These are phyloP conservation scores for Diaporthe batatas DNA, from an alignment of 2,329 filamentous ascomycete species.

Conservation along the genomic window DNA sequence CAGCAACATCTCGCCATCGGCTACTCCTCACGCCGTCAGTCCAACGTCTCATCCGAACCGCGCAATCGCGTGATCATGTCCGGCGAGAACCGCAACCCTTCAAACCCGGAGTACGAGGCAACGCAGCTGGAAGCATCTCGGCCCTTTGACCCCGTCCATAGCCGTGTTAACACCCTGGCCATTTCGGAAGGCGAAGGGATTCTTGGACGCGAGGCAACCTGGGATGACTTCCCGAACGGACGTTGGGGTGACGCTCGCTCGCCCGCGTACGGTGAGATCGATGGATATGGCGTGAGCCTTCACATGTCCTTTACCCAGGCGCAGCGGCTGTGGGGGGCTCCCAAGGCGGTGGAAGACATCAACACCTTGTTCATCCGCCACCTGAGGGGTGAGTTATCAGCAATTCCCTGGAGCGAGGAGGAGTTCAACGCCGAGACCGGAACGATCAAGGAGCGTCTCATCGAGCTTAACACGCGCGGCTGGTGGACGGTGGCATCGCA, in stretches of 20 bases:
- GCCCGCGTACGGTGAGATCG: constrained; percentile 94
- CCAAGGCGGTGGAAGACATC: constrained; percentile 78
- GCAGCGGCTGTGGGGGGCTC: constrained; percentile 86
- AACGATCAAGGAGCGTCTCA: constrained; percentile 81
- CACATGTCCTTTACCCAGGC: constrained; percentile 91
- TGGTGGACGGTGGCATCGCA: constrained; percentile 99
- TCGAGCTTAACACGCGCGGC: constrained; percentile 81
- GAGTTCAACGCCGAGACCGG: constrained; percentile 86
- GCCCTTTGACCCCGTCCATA: constrained; percentile 80
- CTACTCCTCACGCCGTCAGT: constrained; percentile 70
- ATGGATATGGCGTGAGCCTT: constrained; percentile 96
- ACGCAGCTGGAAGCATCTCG: constrained; percentile 82
- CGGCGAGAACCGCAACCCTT: constrained; percentile 64
- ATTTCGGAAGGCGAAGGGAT: constrained; percentile 95
- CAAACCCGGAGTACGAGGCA: constrained; percentile 76
- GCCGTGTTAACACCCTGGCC: constrained; percentile 85
- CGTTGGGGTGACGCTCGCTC: constrained; percentile 94
- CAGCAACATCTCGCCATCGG: constrained; percentile 35
- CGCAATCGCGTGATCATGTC: constrained; percentile 90
- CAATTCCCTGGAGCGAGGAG: constrained; percentile 95
- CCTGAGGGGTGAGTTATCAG: constrained; percentile 81
- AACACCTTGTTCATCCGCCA: constrained; percentile 84
- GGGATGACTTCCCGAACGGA: constrained; percentile 98
- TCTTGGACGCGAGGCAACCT: constrained; percentile 93
- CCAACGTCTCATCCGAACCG: constrained; percentile 85